Percentiles rank a stretch among this genome's conserved stretches.
Evolutionary conservation across 2,329 filamentous ascomycete species (phyloP).

Genomic region (Knufia fluminis): DNA sequence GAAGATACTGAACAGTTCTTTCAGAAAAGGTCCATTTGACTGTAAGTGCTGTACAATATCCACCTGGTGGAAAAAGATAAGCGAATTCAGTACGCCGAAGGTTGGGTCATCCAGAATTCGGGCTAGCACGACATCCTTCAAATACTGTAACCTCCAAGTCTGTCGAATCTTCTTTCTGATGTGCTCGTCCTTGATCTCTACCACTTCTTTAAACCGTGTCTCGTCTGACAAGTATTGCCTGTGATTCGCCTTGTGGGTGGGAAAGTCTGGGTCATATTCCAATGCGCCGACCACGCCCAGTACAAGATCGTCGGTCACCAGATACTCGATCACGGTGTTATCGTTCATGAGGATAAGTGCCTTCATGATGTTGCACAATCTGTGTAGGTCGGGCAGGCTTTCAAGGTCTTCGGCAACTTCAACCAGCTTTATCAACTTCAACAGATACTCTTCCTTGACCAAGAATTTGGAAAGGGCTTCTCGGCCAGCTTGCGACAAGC

Average conservation of each 20-base stretch:
- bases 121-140: conserved; percentile 96
- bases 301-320: conserved; percentile 81
- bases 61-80: conserved; percentile 98
- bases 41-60: conserved; percentile 96
- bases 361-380: conserved; percentile 97
- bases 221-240: conserved; percentile 83
- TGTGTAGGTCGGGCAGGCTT: conserved; percentile 74
- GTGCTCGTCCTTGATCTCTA: conserved; percentile 72
- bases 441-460: conserved; percentile 75
- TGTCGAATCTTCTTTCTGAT: conserved; percentile 89
- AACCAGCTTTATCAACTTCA: conserved; percentile 76
- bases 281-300: conserved; percentile 88
- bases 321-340: conserved; percentile 84
- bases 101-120: conserved; percentile 95
- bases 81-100: conserved; percentile 90
- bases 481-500: conserved; percentile 62
- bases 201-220: conserved; percentile 90
- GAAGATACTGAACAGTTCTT: conserved; percentile 83
- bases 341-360: conserved; percentile 90
- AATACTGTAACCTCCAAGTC: conserved; percentile 89
- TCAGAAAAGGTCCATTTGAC: conserved; percentile 64
- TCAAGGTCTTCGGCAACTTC: conserved; percentile 86
- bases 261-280: conserved; percentile 97
- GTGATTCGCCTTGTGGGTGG: conserved; percentile 94
- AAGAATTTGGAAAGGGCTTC: conserved; percentile 84